phyloP scores from a whole-genome alignment of 345 rosid species.

The Stellera chamaejasme region DNA sequence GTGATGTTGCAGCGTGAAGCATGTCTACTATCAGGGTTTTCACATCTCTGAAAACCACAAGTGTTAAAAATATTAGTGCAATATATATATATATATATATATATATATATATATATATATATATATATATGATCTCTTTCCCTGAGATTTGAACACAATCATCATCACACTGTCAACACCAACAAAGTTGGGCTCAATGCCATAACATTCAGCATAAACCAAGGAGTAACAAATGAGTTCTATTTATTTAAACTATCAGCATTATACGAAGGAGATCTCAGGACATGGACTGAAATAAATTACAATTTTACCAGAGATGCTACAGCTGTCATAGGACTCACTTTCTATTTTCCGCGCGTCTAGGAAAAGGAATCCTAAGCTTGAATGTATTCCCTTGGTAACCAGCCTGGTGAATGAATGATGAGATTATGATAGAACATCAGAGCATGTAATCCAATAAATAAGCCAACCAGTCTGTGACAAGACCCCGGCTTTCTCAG shows the following conservation, averaged over 20 bases:
- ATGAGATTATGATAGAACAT: neutral
- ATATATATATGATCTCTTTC: too few species aligned
- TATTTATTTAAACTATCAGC: too few species aligned
- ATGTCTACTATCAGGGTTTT: conserved; percentile 81
- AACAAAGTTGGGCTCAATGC: too few species aligned
- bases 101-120: too few species aligned
- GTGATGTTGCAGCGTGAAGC: conserved; percentile 69
- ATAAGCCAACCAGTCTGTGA: neutral
- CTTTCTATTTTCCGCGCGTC: conserved; percentile 80
- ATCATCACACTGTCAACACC: too few species aligned
- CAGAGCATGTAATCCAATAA: conserved; percentile 1
- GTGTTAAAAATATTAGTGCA: too few species aligned
- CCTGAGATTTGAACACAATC: too few species aligned
- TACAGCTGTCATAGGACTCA: conserved; percentile 19
- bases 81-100: too few species aligned
- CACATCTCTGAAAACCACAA: conserved; percentile 54
- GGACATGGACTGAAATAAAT: neutral
- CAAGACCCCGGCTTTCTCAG: neutral
- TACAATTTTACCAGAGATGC: neutral
- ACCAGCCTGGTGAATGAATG: conserved; percentile 41
- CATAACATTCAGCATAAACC: too few species aligned
- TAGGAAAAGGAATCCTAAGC: conserved; percentile 78
- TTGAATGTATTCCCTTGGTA: conserved; percentile 61
- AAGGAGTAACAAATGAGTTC: too few species aligned
- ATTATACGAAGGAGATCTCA: too few species aligned